Conservation (phyloP, 169 alveolate genomes). For the Perkinsus olseni region DNA sequence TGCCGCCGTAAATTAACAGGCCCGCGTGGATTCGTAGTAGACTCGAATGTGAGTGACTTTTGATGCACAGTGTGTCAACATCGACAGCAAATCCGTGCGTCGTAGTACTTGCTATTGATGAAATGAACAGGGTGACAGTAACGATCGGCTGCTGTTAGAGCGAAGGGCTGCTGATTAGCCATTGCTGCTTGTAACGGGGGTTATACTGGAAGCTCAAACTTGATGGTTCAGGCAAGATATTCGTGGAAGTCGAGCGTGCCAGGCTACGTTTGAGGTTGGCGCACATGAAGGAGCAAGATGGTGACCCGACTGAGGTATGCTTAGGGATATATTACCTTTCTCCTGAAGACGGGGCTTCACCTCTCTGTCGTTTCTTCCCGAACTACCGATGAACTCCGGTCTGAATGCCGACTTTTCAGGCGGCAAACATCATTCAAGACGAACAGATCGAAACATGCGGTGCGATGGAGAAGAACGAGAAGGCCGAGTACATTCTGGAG, state of each 20-base stretch:
- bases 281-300: slow-evolving; percentile 40
- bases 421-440: slow-evolving; percentile 26
- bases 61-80: neutral
- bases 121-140: too few species aligned
- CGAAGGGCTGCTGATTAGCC: too few species aligned
- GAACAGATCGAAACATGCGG: slow-evolving; percentile 30
- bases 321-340: neutral
- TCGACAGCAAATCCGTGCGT: too few species aligned
- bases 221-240: slow-evolving; percentile 20
- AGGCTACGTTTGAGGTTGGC: slow-evolving; percentile 39
- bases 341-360: neutral
- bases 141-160: too few species aligned
- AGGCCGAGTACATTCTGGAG: slow-evolving; percentile 46
- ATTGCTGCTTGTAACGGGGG: too few species aligned
- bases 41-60: neutral
- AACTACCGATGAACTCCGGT: neutral
- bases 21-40: neutral
- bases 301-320: slow-evolving; percentile 38
- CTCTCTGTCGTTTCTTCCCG: neutral
- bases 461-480: slow-evolving; percentile 49
- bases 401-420: neutral
- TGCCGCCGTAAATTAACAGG: neutral
- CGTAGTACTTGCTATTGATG: too few species aligned
- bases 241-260: slow-evolving; percentile 55
- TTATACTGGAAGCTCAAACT: neutral